phyloP scores from a whole-genome alignment of 2,329 filamentous ascomycete genomes.

The Fusarium sp. region DNA sequence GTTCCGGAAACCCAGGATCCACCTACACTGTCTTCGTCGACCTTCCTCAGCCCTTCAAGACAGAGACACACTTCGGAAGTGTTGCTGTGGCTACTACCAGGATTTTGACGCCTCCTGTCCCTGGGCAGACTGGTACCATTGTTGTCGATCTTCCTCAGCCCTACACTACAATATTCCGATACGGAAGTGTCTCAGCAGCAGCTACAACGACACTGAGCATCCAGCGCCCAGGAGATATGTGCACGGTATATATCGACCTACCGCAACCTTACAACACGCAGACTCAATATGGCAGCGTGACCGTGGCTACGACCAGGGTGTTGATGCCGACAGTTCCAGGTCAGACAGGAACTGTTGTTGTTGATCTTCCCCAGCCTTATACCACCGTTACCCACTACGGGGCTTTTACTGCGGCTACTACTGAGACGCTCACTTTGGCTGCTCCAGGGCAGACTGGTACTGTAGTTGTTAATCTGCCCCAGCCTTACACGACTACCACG shows the following conservation, averaged over 20 bases:
- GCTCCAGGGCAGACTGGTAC: slow-evolving; percentile 12
- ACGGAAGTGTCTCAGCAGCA: neutral
- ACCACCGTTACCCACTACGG: slow-evolving; percentile 1
- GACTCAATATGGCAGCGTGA: slow-evolving; percentile 3
- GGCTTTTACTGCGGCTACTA: neutral
- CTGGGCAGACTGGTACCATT: neutral
- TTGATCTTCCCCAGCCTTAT: slow-evolving; percentile 16
- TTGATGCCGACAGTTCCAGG: neutral
- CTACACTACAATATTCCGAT: neutral
- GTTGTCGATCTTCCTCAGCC: neutral
- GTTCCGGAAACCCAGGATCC: neutral
- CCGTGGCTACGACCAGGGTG: neutral
- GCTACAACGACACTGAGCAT: neutral
- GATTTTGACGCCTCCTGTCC: neutral
- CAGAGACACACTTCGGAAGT: neutral
- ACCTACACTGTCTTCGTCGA: slow-evolving; percentile 8
- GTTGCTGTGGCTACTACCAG: neutral
- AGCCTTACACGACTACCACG: slow-evolving; percentile 1
- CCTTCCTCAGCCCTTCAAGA: slow-evolving; percentile 4
- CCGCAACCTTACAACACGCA: slow-evolving; percentile 10
- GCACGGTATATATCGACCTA: slow-evolving; percentile 7
- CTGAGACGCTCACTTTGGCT: neutral
- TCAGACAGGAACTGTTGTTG: slow-evolving; percentile 9
- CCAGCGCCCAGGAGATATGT: neutral
- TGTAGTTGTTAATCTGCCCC: slow-evolving; percentile 7